Conservation (phyloP, 2,329 filamentous ascomycete genomes). For the Fusarium coffeatum region DNA sequence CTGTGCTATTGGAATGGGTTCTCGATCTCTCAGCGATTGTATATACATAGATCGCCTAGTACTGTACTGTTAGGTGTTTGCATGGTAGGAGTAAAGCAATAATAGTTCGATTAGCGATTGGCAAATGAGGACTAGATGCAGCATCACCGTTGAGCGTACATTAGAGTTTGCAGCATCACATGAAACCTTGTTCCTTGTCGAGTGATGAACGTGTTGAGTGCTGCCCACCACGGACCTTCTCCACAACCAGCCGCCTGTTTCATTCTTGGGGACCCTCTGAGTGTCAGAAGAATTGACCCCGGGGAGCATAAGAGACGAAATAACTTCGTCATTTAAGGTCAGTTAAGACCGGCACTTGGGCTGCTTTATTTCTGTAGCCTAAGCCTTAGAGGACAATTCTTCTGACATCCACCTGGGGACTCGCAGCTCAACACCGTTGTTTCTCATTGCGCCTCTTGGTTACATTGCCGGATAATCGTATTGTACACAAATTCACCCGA, state of each 20-base stretch:
- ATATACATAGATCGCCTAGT: background rate
- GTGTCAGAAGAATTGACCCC: no score
- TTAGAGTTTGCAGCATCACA: constrained; percentile 4
- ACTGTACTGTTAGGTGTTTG: constrained; percentile 6
- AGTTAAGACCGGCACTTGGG: no score
- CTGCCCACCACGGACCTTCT: constrained; percentile 2
- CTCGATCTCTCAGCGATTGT: constrained; percentile 11
- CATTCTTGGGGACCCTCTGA: constrained; percentile 13
- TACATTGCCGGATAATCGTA: background rate
- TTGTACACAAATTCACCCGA: background rate
- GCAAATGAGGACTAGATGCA: constrained; percentile 13
- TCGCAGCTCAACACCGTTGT: background rate
- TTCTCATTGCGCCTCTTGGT: background rate
- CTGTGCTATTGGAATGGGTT: constrained; percentile 21
- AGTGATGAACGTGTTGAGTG: background rate
- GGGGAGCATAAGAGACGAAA: no score
- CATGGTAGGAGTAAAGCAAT: constrained; percentile 1
- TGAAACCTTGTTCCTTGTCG: constrained; percentile 28
- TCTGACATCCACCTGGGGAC: no score
- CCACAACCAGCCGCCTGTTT: constrained; percentile 12
- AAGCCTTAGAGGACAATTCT: no score
- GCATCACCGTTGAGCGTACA: constrained; percentile 27
- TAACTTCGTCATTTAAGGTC: no score
- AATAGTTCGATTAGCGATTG: background rate
- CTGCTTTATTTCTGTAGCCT: no score